Percentiles rank a stretch among this genome's conserved stretches.
Evolutionary conservation across 2,329 filamentous ascomycete species (phyloP).

Genomic region (Botrytis fragariae): DNA sequence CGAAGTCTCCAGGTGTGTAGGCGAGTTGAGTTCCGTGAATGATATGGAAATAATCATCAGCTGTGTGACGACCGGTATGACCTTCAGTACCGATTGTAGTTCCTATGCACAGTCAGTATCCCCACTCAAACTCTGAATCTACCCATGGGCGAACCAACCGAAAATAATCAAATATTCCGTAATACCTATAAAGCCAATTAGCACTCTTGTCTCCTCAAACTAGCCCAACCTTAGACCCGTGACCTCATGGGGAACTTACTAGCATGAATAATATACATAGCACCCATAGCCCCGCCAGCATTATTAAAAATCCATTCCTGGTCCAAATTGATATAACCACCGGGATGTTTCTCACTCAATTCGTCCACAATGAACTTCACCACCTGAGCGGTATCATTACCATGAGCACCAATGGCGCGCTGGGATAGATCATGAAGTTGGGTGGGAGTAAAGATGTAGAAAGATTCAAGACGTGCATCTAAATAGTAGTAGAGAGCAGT

Average conservation of each 20-base stretch:
- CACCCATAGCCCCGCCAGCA: constrained; percentile 86
- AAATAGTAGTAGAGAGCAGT: constrained; percentile 53
- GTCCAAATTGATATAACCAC: constrained; percentile 60
- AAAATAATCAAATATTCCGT: constrained; percentile 92
- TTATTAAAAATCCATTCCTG: constrained; percentile 94
- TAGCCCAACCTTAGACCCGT: constrained; percentile 8
- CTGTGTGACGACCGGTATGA: constrained; percentile 83
- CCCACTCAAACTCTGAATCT: neutral
- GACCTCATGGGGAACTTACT: constrained; percentile 51
- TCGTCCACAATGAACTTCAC: constrained; percentile 69
- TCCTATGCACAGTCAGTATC: constrained; percentile 40
- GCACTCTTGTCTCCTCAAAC: constrained; percentile 18
- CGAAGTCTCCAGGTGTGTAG: constrained; percentile 66
- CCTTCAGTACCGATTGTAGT: constrained; percentile 82
- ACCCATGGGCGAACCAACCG: constrained; percentile 42
- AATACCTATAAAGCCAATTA: constrained; percentile 49
- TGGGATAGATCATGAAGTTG: constrained; percentile 67
- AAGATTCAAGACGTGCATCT: constrained; percentile 51
- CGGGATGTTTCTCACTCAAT: constrained; percentile 52
- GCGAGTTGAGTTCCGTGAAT: constrained; percentile 73
- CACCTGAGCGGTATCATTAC: constrained; percentile 70
- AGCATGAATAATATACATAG: constrained; percentile 86
- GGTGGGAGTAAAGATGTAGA: constrained; percentile 73
- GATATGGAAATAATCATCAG: constrained; percentile 95
- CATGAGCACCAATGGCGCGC: constrained; percentile 64